Evolutionary conservation across 2,329 filamentous ascomycete genomes (phyloP), one percentile per base, ranked within the genome.

Genomic region (Aspergillus sojae): DNA sequence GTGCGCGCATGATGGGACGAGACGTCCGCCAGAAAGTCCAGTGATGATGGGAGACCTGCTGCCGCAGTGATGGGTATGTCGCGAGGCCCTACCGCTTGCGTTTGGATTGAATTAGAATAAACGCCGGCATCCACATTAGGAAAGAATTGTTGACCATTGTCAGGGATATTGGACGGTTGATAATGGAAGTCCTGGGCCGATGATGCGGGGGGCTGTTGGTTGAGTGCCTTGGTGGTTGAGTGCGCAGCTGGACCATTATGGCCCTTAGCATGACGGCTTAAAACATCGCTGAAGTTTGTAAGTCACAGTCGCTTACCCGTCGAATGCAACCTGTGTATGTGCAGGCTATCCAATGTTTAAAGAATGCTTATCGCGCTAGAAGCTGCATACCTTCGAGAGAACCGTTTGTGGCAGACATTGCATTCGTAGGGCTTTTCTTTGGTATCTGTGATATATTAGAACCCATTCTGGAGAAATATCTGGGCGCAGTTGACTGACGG

Each of bases 401-500:
- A 86, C 62, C 82, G 79, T 68, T 85, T 85, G 65, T 84, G 81
- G 70, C 83, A 86, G 58, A 83, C 80, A 63, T 77, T 80, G 68
- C 84, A 86, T 69, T 84, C 80, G 67, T 85, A 85, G 1, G 84
- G 84, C 57, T 83, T 81, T 73, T 85, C 83, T 61, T 84, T 81
- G 28, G 83, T 86, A 71, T 86, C 83, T 85, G 62, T 5, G 6
- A 30, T 30, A 46, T 34, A 34, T 58, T 50, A 57, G 45, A 59
- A n/a, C 16, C 10, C 16, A 4, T 39, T 30, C 32, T 2, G 26
- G 32, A 45, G 34, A 41, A 45, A n/a, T 53, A 60, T 58, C 36
- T 12, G 19, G 16, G 9, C n/a, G 10, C 58, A 65, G 61, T 61
- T 60, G 36, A 77, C 83, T 70, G 76, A 85, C 84, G 83, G 62